phyloP scores from a whole-genome alignment of 139 green algal genomes.

The Zygnema circumcarinatum region DNA sequence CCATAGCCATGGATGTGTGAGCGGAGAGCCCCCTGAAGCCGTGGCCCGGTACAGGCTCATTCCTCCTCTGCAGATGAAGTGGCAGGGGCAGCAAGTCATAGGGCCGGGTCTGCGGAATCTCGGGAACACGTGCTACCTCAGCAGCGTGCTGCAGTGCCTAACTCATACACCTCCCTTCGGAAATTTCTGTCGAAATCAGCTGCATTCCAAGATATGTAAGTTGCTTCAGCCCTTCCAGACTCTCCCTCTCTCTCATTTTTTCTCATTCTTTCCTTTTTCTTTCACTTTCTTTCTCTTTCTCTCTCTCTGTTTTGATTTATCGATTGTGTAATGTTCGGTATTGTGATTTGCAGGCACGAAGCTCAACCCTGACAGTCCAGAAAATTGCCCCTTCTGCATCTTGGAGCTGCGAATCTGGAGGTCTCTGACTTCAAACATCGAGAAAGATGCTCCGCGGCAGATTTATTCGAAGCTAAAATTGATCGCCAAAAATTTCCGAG shows the following conservation, averaged over 20 bases:
- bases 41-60: neutral
- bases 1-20: neutral
- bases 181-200: conserved; percentile 49
- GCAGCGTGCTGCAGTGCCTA: conserved; percentile 59
- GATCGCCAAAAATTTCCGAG: conserved; percentile 43
- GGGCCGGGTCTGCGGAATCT: conserved; percentile 52
- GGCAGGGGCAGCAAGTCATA: neutral
- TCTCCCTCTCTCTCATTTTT: conserved; percentile 43
- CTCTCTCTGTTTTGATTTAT: conserved; percentile 2
- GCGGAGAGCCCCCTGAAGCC: neutral
- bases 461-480: conserved; percentile 24
- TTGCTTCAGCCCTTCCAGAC: conserved; percentile 17
- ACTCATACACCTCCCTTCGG: conserved; percentile 56
- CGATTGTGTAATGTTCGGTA: neutral
- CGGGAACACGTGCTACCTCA: conserved; percentile 61
- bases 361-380: neutral
- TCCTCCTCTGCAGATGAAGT: conserved; percentile 27
- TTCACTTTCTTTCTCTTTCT: conserved; percentile 13
- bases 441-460: conserved; percentile 13
- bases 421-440: conserved; percentile 29
- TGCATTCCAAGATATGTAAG: conserved; percentile 50
- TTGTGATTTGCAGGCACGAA: neutral
- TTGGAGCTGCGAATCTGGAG: conserved; percentile 40
- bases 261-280: conserved; percentile 8
- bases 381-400: conserved; percentile 57